These are phyloP conservation scores for Tricholoma sp. DNA, from an alignment of 768 basidiomycete genomes.

Conservation along the genomic window DNA sequence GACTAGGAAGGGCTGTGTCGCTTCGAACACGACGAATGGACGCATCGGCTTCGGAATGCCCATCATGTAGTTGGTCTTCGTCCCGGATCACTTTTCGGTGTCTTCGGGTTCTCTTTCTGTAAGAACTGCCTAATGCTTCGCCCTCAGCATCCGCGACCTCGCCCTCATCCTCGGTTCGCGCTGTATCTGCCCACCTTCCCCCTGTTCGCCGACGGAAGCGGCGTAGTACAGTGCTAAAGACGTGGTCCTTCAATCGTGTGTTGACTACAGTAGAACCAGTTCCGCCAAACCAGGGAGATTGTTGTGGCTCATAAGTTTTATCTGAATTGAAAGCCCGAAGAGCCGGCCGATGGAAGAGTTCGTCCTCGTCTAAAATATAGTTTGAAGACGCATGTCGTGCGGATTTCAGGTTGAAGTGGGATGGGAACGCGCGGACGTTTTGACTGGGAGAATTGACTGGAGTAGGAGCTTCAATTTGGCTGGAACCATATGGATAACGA, in stretches of 20 bases:
- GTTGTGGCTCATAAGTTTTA: constrained; percentile 25
- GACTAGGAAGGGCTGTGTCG: constrained; percentile 43
- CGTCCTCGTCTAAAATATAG: constrained; percentile 27
- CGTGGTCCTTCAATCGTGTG: constrained; percentile 90
- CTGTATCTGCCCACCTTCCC: constrained; percentile 30
- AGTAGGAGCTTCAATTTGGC: constrained; percentile 41
- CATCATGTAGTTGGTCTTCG: constrained; percentile 33
- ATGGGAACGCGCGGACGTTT: constrained; percentile 23
- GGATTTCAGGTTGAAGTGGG: constrained; percentile 20
- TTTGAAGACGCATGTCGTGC: constrained; percentile 5
- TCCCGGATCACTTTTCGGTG: constrained; percentile 35
- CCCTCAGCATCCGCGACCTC: constrained; percentile 41
- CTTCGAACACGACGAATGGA: constrained; percentile 62
- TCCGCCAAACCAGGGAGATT: constrained; percentile 71
- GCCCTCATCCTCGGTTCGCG: constrained; percentile 53
- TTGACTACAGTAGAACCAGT: constrained; percentile 93
- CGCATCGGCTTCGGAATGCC: constrained; percentile 29
- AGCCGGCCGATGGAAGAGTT: constrained; percentile 25
- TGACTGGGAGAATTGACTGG: constrained; percentile 45
- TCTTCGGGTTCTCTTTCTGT: constrained; percentile 25
- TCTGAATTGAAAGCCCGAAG: constrained; percentile 40
- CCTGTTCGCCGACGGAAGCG: constrained; percentile 57
- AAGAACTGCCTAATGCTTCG: constrained; percentile 15
- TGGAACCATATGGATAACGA: constrained; percentile 31
- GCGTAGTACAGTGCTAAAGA: constrained; percentile 84